Evolutionary conservation across 1,284 basidiomycete species (phyloP).

Genomic region (Microbotryomycetes sp.): DNA sequence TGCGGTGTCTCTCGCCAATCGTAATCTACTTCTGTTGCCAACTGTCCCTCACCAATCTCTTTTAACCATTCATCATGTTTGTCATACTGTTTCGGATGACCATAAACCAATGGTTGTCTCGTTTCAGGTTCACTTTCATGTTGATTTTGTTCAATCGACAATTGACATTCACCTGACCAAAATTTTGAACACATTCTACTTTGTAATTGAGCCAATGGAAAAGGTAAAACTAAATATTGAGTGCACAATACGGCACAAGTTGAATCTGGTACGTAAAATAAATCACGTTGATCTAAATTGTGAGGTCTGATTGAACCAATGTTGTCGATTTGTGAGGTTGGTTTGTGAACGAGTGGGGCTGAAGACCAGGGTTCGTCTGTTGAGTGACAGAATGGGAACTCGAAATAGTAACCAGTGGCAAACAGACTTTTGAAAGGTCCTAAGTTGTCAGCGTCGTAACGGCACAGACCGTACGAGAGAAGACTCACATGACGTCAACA

Average conservation of each 20-base stretch:
- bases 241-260: slow-evolving; percentile 41
- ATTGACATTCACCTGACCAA: slow-evolving; percentile 39
- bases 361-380: slow-evolving; percentile 41
- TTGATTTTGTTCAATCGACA: slow-evolving; percentile 6
- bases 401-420: slow-evolving; percentile 47
- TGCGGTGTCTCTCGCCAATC: slow-evolving; percentile 14
- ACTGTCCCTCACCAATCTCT: slow-evolving; percentile 18
- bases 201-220: slow-evolving; percentile 46
- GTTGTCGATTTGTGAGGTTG: slow-evolving; percentile 17
- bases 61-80: slow-evolving; percentile 16
- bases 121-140: slow-evolving; percentile 16
- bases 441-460: background rate
- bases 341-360: slow-evolving; percentile 27
- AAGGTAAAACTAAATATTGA: slow-evolving; percentile 41
- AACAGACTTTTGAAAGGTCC: slow-evolving; percentile 37
- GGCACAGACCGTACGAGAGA: background rate
- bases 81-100: slow-evolving; percentile 20
- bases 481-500: slow-evolving; percentile 40
- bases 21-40: background rate
- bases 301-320: slow-evolving; percentile 41
- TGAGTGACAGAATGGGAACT: slow-evolving; percentile 43
- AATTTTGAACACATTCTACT: slow-evolving; percentile 39
- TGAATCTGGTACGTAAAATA: slow-evolving; percentile 44
- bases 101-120: slow-evolving; percentile 1
- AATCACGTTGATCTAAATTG: slow-evolving; percentile 39